phyloP scores from a whole-genome alignment of 2,329 filamentous ascomycete species.

The Alternaria infectoria region DNA sequence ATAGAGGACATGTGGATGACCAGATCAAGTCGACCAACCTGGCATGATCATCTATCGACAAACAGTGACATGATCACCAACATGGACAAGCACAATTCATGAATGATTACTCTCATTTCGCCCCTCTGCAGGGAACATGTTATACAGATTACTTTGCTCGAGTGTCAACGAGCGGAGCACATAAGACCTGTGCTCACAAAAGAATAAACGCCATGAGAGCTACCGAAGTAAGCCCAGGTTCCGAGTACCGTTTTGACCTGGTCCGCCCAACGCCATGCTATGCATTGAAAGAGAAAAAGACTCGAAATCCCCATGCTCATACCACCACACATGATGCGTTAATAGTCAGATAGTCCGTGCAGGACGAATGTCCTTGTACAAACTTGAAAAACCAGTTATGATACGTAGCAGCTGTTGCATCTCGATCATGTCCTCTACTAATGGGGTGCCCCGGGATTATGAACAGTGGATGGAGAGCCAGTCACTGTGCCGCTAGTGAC shows the following conservation, averaged over 20 bases:
- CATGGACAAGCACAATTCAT: background rate
- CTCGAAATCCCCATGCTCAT: background rate
- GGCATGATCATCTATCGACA: background rate
- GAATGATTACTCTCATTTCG: background rate
- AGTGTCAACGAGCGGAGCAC: background rate
- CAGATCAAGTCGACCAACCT: background rate
- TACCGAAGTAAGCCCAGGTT: background rate
- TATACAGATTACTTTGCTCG: background rate
- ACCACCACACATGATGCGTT: background rate
- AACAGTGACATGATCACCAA: background rate
- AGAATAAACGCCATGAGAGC: background rate
- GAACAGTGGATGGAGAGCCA: background rate
- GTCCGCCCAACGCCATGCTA: background rate
- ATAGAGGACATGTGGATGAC: background rate
- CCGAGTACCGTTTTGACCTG: background rate
- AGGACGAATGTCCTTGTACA: background rate
- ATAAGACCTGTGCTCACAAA: background rate
- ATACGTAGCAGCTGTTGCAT: background rate
- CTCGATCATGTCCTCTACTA: background rate
- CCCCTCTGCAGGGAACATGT: background rate
- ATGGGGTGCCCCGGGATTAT: background rate
- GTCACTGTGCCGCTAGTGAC: background rate
- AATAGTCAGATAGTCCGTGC: background rate
- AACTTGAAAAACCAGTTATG: background rate
- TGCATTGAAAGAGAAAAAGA: conserved; percentile 1